phyloP scores from a whole-genome alignment of 441 rosid genomes.

The Arabidopsis hybrid region DNA sequence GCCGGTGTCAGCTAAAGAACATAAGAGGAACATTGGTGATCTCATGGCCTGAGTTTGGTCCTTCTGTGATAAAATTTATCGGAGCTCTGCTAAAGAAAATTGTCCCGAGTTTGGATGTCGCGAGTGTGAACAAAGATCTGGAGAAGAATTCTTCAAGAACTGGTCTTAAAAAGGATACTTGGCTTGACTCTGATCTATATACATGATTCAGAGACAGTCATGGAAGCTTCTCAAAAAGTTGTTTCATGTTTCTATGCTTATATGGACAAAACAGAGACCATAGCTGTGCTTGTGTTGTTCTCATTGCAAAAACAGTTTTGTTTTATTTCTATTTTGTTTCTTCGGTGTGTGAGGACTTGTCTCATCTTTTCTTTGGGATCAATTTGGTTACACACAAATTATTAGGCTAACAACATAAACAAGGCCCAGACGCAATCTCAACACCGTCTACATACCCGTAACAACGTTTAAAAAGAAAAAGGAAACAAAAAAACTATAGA shows the following conservation, averaged over 20 bases:
- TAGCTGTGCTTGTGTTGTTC: conserved; percentile 20
- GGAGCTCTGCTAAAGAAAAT: conserved; percentile 60
- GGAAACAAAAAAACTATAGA: no score
- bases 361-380: no score
- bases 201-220: conserved; percentile 29
- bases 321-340: not conserved
- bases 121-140: conserved; percentile 43
- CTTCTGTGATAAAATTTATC: conserved; percentile 54
- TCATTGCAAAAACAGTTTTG: conserved; percentile 29
- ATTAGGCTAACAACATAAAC: no score
- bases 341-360: not conserved
- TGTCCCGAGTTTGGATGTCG: conserved; percentile 50
- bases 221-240: not conserved
- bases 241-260: conserved; percentile 21
- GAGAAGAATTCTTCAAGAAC: conserved; percentile 43
- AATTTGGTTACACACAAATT: no score
- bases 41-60: conserved; percentile 82
- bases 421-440: no score
- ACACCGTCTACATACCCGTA: no score
- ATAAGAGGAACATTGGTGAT: conserved; percentile 72
- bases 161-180: conserved; percentile 37
- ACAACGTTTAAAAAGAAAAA: no score
- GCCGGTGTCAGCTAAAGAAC: conserved; percentile 76
- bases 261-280: conserved; percentile 23
- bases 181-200: conserved; percentile 43